Base-by-base conservation (phyloP, 108 stramenopile genomes). In the Cyclotella cryptica region DNA sequence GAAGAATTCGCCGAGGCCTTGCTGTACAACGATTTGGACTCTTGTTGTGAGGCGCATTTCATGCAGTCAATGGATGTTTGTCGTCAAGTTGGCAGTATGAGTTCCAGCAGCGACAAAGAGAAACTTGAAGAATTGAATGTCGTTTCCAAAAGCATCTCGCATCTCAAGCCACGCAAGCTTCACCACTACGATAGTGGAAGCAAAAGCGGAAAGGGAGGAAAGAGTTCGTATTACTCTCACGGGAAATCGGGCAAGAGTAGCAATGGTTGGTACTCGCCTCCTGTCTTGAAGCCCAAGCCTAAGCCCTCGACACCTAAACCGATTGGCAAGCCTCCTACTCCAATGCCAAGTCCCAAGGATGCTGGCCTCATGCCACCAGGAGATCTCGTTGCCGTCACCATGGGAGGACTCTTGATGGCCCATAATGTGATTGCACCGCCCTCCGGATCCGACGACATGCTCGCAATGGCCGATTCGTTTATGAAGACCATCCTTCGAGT, bases 321-420 rank as follows among this genome's bases (percentile, higher is more conserved):
- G 51, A 52, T 3, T 15, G 26, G 53, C 15, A 54, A 45, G 27
- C 65, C 44, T 21, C 61, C 28, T 41, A 63, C 30, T 17, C 61
- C 61, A 3, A 41, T 17, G 14, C 40, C 40, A 18, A 39, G 7
- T 17, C 17, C 43, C 1, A 66, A 42, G 10, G 42, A 66, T 47
- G 22, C 45, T 10, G 65, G 65, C 14, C 43, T 60, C 39, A 57
- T 47, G 19, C 65, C 65, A 24, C 52, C 24, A 7, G n/a, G n/a
- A n/a, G 70, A 54, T 14, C 30, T 15, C 51, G 72, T 80, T 10
- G 47, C 71, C 41, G 60, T 80, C 12, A 69, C 67, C 9, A 80
- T 80, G 79, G 79, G 79, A 43, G 79, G 79, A 27, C 15, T 41
- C 29, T 61, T 73, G 59, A 39, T 24, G 27, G 72, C 72, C n/a